These are phyloP conservation scores for Pilatotrama ljubarskyi DNA, from an alignment of 768 basidiomycete species.

Conservation along the genomic window DNA sequence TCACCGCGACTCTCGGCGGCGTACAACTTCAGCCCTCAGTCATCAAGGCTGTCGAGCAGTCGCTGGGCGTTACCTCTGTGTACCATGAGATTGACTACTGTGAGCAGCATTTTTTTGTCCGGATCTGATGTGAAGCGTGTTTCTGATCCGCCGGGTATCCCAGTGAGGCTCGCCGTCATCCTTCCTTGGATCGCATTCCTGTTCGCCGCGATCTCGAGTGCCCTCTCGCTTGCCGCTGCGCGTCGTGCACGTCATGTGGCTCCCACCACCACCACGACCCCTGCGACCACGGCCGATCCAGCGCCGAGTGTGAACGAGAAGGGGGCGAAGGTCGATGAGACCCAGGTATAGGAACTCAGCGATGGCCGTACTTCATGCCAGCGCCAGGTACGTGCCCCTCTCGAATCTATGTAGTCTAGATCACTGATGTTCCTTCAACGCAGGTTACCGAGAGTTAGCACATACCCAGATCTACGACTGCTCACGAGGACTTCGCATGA, in stretches of 20 bases:
- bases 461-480: no score
- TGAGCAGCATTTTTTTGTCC: constrained; percentile 34
- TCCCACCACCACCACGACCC: not conserved
- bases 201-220: constrained; percentile 39
- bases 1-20: constrained; percentile 43
- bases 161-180: constrained; percentile 52
- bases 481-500: no score
- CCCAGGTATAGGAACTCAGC: not conserved
- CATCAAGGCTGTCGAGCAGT: constrained; percentile 38
- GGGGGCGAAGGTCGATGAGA: not conserved
- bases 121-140: not conserved
- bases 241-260: constrained; percentile 11
- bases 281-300: not conserved
- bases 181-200: constrained; percentile 54
- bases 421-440: no score
- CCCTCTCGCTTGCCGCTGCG: constrained; percentile 37
- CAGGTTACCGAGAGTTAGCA: no score
- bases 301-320: constrained; percentile 8
- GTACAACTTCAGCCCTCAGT: constrained; percentile 37
- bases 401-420: no score
- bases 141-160: not conserved
- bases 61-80: constrained; percentile 41
- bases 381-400: no score
- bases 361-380: no score
- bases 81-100: constrained; percentile 50